Conservation (phyloP, 1,139 yeast genomes). For the Pichia sorboxylosa region DNA sequence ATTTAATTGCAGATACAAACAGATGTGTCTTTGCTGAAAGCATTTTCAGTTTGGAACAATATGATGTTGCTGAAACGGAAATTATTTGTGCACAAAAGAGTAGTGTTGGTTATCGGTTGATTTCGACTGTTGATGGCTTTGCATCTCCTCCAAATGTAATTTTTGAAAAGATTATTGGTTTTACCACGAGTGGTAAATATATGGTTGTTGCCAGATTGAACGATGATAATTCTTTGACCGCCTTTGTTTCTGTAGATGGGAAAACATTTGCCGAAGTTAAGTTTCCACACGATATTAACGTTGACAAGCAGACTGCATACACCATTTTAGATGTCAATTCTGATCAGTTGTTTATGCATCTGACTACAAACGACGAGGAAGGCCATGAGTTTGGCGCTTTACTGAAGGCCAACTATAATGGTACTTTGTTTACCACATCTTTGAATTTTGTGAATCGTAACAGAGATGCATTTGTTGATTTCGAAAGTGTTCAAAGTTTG, state of each 20-base stretch:
- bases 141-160: constrained; percentile 25
- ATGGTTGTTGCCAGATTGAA: constrained; percentile 56
- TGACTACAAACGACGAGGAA: constrained; percentile 46
- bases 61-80: constrained; percentile 30
- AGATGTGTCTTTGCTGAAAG: constrained; percentile 63
- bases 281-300: constrained; percentile 60
- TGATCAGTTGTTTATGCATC: constrained; percentile 71
- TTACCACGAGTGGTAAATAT: constrained; percentile 54
- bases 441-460: constrained; percentile 71
- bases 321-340: constrained; percentile 72
- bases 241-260: constrained; percentile 80
- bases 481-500: constrained; percentile 72
- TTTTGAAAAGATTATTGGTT: constrained; percentile 50
- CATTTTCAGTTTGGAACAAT: constrained; percentile 26
- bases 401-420: constrained; percentile 89
- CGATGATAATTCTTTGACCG: constrained; percentile 36
- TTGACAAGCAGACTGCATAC: constrained; percentile 64
- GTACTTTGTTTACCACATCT: constrained; percentile 76
- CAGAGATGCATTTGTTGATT: constrained; percentile 68
- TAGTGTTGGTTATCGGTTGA: constrained; percentile 24
- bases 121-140: constrained; percentile 47
- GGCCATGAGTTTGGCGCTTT: constrained; percentile 65
- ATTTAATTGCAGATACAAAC: constrained; percentile 38
- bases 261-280: constrained; percentile 61
- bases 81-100: constrained; percentile 47